phyloP scores from a whole-genome alignment of 1,139 yeast genomes.

The Suhomyces panamericanus region DNA sequence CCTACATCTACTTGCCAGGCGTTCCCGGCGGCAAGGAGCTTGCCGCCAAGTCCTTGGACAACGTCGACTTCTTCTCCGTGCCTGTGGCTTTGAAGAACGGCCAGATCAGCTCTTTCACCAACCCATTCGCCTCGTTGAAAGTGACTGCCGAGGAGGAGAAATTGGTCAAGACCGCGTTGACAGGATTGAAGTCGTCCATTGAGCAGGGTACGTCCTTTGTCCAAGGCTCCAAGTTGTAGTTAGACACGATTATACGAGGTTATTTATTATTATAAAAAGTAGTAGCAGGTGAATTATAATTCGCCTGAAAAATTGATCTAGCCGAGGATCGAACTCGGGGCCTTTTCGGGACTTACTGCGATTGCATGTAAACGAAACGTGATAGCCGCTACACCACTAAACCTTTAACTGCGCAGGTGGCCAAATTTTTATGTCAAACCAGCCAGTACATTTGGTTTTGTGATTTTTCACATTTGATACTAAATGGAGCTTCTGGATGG shows the following conservation, averaged over 20 bases:
- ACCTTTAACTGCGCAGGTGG: slow-evolving; percentile 11
- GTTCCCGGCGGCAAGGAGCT: slow-evolving; percentile 50
- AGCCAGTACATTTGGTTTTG: neutral
- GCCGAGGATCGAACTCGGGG: slow-evolving; percentile 24
- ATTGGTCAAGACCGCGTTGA: slow-evolving; percentile 52
- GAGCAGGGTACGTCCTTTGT: slow-evolving; percentile 63
- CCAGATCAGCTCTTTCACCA: slow-evolving; percentile 43
- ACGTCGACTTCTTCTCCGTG: slow-evolving; percentile 58
- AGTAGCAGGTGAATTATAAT: no score
- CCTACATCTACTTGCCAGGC: slow-evolving; percentile 63
- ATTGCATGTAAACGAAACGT: slow-evolving; percentile 25
- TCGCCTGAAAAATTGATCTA: slow-evolving; percentile 15
- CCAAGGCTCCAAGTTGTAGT: slow-evolving; percentile 44
- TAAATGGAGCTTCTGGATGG: no score
- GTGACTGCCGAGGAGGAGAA: slow-evolving; percentile 45
- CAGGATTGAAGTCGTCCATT: slow-evolving; percentile 56
- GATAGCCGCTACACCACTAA: slow-evolving; percentile 28
- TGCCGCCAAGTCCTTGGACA: slow-evolving; percentile 34
- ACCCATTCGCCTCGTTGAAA: slow-evolving; percentile 42
- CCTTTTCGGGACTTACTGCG: slow-evolving; percentile 25
- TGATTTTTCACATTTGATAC: neutral
- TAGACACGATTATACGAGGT: neutral
- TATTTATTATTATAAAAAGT: neutral
- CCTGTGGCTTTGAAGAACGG: slow-evolving; percentile 60
- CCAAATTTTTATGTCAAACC: neutral